Percentiles rank a stretch among this genome's conserved stretches.
Conservation (phyloP, 1,139 yeast species). For the Debaryomyces singareniensis region DNA sequence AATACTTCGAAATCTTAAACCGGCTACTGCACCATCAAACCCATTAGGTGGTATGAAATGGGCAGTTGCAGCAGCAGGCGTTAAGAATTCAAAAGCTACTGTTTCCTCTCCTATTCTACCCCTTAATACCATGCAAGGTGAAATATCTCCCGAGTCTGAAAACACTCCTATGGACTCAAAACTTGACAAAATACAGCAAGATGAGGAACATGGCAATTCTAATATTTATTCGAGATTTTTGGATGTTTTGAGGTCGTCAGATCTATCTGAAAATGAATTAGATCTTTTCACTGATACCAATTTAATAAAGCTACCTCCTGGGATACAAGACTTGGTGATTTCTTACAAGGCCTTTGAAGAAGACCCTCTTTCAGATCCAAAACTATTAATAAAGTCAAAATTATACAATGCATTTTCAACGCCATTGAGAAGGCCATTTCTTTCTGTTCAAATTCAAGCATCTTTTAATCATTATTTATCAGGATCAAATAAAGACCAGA, state of each 20-base stretch:
- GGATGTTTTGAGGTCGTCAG: conserved; percentile 26
- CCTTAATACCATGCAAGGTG: conserved; percentile 3
- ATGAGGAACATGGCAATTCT: conserved; percentile 4
- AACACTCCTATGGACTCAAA: neutral
- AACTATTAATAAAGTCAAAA: conserved; percentile 20
- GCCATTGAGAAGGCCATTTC: conserved; percentile 33
- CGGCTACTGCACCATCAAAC: conserved; percentile 61
- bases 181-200: neutral
- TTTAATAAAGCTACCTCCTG: conserved; percentile 57
- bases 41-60: conserved; percentile 64
- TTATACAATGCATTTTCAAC: conserved; percentile 23
- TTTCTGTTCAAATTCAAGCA: conserved; percentile 27
- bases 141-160: neutral
- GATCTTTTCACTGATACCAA: conserved; percentile 32
- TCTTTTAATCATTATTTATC: conserved; percentile 11
- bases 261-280: conserved; percentile 25
- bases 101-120: conserved; percentile 3
- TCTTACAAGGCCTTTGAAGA: conserved; percentile 44
- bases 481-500: conserved; percentile 8
- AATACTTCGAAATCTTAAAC: conserved; percentile 48
- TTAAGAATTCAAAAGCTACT: conserved; percentile 12
- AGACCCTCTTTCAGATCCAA: conserved; percentile 14
- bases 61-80: conserved; percentile 62
- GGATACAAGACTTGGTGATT: conserved; percentile 59
- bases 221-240: conserved; percentile 15